Evolutionary conservation across 257 asterid genomes (phyloP).

Genomic region (Fraxinus quadrangulata): DNA sequence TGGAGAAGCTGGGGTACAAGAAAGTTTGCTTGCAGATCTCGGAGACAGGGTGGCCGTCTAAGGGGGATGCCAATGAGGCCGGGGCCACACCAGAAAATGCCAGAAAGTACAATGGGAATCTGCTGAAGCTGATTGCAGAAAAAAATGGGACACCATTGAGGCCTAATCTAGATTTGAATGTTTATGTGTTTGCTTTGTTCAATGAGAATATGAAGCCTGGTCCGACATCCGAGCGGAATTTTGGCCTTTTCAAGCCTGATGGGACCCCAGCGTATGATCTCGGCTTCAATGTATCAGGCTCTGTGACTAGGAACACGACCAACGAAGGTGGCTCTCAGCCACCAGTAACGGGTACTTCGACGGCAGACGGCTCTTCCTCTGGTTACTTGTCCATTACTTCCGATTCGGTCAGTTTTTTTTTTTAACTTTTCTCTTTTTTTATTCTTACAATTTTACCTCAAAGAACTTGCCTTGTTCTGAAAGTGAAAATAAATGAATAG

Average conservation of each 20-base stretch:
- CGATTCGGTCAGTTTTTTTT: slow-evolving; percentile 44
- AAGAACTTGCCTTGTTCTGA: too few species aligned
- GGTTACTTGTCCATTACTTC: slow-evolving; percentile 59
- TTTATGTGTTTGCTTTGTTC: slow-evolving; percentile 47
- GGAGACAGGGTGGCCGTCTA: slow-evolving; percentile 93
- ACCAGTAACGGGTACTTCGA: slow-evolving; percentile 22
- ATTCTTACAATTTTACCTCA: background rate
- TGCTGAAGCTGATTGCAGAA: slow-evolving; percentile 54
- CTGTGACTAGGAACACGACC: slow-evolving; percentile 25
- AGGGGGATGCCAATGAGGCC: slow-evolving; percentile 75
- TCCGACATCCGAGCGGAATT: slow-evolving; percentile 80
- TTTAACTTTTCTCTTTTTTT: background rate
- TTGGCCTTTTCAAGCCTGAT: slow-evolving; percentile 81
- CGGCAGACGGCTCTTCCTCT: slow-evolving; percentile 30
- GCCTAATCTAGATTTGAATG: slow-evolving; percentile 59
- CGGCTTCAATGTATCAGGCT: slow-evolving; percentile 48
- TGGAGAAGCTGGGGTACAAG: slow-evolving; percentile 61
- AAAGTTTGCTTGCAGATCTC: slow-evolving; percentile 76
- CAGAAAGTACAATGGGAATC: slow-evolving; percentile 58
- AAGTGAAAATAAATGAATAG: too few species aligned
- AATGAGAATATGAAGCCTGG: slow-evolving; percentile 90
- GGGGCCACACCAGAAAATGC: slow-evolving; percentile 83
- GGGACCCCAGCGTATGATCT: slow-evolving; percentile 65
- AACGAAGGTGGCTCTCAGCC: slow-evolving; percentile 10
- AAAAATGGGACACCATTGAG: slow-evolving; percentile 79